Percentiles rank a stretch among this genome's conserved stretches.
Evolutionary conservation across 192 early-diverging fungal genomes (phyloP).

Genomic region (Cetraspora pellucida): DNA sequence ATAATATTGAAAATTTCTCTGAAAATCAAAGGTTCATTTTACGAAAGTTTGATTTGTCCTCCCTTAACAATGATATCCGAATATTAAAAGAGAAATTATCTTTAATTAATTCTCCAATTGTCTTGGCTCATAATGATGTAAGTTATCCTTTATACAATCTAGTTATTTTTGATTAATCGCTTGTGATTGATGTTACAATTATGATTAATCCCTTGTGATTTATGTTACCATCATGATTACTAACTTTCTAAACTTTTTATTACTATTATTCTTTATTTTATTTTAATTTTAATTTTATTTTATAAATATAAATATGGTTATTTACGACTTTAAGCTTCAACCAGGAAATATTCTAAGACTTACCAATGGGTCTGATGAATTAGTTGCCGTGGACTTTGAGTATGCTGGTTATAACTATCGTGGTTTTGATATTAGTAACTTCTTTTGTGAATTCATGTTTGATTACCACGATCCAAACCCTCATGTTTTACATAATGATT

Average conservation of each 20-base stretch:
- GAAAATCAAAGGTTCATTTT: conserved; percentile 24
- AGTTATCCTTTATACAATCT: conserved; percentile 35
- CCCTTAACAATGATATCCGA: conserved; percentile 54
- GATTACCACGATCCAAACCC: conserved; percentile 68
- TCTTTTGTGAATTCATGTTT: conserved; percentile 84
- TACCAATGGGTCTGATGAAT: conserved; percentile 51
- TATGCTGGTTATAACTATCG: conserved; percentile 81
- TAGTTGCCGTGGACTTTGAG: conserved; percentile 82
- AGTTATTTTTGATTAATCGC: no score
- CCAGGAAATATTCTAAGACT: conserved; percentile 87
- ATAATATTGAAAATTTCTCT: conserved; percentile 42
- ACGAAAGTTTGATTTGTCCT: conserved; percentile 49
- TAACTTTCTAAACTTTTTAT: no score
- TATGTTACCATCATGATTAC: no score
- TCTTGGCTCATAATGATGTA: conserved; percentile 91
- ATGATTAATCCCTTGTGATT: no score
- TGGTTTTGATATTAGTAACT: conserved; percentile 81
- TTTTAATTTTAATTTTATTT: not conserved
- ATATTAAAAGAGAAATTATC: conserved; percentile 44
- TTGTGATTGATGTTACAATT: no score
- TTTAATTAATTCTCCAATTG: conserved; percentile 59
- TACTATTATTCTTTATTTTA: not conserved
- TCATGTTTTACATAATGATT: conserved; percentile 44
- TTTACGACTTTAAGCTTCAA: conserved; percentile 57
- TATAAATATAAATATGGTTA: not conserved